Base-by-base conservation (phyloP, 2,329 filamentous ascomycete genomes). In the Malbranchea zuffiana region DNA sequence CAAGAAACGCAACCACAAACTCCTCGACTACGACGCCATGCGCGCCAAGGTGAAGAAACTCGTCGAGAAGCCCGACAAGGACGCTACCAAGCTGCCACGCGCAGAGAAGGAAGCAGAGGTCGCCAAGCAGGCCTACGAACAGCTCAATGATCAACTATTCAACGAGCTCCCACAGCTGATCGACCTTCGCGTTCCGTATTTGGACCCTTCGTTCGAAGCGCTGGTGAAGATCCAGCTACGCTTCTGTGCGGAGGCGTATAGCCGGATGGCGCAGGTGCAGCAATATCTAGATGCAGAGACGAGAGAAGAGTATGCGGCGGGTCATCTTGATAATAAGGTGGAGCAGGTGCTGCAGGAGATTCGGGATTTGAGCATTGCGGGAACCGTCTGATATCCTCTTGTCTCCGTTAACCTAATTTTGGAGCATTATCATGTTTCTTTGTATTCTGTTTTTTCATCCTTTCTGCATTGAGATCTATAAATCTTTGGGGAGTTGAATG, bases 341-440 rank as follows among this genome's bases (percentile, higher is more conserved):
- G 90, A 98, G 63, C 81, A 96, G 62, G 90, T 96, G 27, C 59
- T 98, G 62, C 87, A 95, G 56, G 87, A 98, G 68, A 98, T 98
- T 60, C 72, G 90, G 47, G 90, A 96, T 63, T 62, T 98, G 62
- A 96, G 88, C 63, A 98, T 98, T 68, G 76, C 77, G 21, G 77
- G 77, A 13, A 80, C 76, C n/a, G 75, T 80, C 39, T 75, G 54
- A 50, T 40, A 26, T 35, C 28, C 23, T 29, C 40, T 35, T 35
- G 6, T 10, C 32, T 29, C 10, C 20, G 5, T 39, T 29, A 15
- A 18, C 6, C 21, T 32, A 31, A 15, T 21, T 23, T 40, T 32
- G 25, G 23, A 21, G 13, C 25, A 20, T 28, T 32, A 21, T 36
- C 8, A 20, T 20, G 15, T 7, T 15, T 28, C 15, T n/a, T 28